These are phyloP conservation scores for Oryza nivara DNA, from an alignment of 176 grass and related monocot species.

Conservation along the genomic window DNA sequence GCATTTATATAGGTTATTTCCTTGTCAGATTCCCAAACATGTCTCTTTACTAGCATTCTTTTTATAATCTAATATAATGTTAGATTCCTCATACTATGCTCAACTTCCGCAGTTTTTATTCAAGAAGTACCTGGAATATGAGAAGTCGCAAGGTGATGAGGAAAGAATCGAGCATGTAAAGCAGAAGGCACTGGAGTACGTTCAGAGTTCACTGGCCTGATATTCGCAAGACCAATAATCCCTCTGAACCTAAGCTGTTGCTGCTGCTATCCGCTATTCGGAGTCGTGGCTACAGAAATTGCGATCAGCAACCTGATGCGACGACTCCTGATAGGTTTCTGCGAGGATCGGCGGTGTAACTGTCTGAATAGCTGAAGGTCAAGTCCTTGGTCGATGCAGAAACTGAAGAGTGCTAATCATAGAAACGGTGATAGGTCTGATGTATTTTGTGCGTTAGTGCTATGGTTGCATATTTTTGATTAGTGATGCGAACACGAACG, in stretches of 20 bases:
- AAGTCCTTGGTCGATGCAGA: background rate
- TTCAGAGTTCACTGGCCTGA: slow-evolving; percentile 60
- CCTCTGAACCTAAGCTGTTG: background rate
- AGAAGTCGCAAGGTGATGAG: slow-evolving; percentile 55
- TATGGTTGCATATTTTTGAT: background rate
- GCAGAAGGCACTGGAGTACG: slow-evolving; percentile 78
- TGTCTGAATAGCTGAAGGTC: background rate
- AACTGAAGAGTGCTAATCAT: background rate
- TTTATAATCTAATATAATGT: background rate
- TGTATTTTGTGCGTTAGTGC: background rate
- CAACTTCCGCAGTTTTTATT: slow-evolving; percentile 72
- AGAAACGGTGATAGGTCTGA: background rate
- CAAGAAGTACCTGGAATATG: slow-evolving; percentile 87
- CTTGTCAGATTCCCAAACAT: background rate
- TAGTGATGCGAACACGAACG: background rate
- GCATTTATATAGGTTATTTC: background rate
- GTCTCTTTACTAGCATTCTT: background rate
- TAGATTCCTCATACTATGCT: slow-evolving; percentile 6
- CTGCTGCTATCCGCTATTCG: background rate
- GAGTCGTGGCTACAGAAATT: background rate
- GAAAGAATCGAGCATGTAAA: slow-evolving; percentile 74
- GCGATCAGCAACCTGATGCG: background rate
- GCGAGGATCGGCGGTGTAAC: background rate
- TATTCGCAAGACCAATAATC: background rate
- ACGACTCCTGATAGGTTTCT: background rate